Evolutionary conservation across 2,329 filamentous ascomycete genomes (phyloP).

Genomic region (Dactylellina parvicollis): DNA sequence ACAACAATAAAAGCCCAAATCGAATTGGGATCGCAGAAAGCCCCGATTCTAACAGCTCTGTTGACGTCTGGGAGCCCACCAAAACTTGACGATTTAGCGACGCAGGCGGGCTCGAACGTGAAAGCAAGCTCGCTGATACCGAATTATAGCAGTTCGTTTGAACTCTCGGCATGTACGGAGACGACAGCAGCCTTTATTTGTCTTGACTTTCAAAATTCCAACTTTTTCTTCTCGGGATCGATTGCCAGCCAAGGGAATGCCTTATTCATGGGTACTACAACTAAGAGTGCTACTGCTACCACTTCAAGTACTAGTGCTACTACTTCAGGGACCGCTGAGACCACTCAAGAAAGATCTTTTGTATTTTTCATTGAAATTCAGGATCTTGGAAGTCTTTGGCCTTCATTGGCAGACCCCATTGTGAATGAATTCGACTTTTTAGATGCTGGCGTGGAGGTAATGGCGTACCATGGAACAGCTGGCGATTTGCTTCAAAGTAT

Average conservation of each 20-base stretch:
- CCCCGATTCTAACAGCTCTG: background rate
- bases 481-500: background rate
- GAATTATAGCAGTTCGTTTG: slow-evolving; percentile 1
- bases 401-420: background rate
- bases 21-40: background rate
- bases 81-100: background rate
- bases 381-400: slow-evolving; percentile 8
- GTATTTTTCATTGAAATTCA: background rate
- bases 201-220: slow-evolving; percentile 2
- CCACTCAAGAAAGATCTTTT: slow-evolving; percentile 9
- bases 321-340: background rate
- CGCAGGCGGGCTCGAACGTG: background rate
- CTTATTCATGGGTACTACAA: slow-evolving; percentile 2
- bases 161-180: background rate
- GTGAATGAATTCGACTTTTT: slow-evolving; percentile 7
- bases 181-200: slow-evolving; percentile 5
- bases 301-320: slow-evolving; percentile 1
- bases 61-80: background rate
- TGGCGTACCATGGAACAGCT: background rate
- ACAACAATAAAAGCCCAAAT: slow-evolving; percentile 2
- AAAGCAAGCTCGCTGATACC: background rate
- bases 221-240: slow-evolving; percentile 1
- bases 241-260: background rate
- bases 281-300: background rate
- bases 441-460: background rate